Percentiles rank a stretch among this genome's conserved stretches.
Evolutionary conservation across 257 asterid species (phyloP).

Genomic region (Capsicum pubescens): DNA sequence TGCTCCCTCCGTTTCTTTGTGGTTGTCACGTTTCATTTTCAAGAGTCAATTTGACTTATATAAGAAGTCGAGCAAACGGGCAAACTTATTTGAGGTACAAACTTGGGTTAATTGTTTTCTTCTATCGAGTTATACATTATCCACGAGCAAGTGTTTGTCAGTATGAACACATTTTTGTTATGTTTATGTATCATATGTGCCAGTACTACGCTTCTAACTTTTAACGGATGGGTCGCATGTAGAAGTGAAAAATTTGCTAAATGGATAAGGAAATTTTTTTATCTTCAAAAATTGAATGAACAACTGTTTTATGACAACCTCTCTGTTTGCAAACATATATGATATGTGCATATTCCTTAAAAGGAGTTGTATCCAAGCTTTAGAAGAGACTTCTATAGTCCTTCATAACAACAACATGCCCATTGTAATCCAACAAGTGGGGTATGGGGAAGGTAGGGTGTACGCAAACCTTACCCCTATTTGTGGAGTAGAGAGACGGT

Average conservation of each 20-base stretch:
- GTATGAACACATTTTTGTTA: conserved; percentile 39
- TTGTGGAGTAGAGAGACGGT: too few species aligned
- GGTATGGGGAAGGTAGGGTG: too few species aligned
- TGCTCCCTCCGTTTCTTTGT: too few species aligned
- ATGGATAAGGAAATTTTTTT: neutral
- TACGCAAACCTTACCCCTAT: too few species aligned
- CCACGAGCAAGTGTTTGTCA: conserved; percentile 50
- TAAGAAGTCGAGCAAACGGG: too few species aligned
- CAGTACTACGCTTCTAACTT: neutral
- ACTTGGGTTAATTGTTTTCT: too few species aligned
- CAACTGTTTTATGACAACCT: neutral
- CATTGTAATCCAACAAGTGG: too few species aligned
- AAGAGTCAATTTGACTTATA: too few species aligned
- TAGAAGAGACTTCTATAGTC: conserved; percentile 13
- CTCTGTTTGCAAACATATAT: conserved; percentile 14
- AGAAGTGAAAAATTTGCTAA: neutral
- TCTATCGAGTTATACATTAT: too few species aligned
- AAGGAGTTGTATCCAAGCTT: neutral
- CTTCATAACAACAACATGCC: neutral
- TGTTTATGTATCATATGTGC: neutral
- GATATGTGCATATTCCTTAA: neutral
- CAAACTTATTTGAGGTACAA: too few species aligned
- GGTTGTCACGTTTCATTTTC: too few species aligned
- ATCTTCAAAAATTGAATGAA: conserved; percentile 12
- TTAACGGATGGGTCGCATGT: neutral